A percentile compares a stretch with the other conserved stretches of the same genome.
Evolutionary conservation across 192 early-diverging fungal species (phyloP).

Genomic region (Ambispora gerdemannii): DNA sequence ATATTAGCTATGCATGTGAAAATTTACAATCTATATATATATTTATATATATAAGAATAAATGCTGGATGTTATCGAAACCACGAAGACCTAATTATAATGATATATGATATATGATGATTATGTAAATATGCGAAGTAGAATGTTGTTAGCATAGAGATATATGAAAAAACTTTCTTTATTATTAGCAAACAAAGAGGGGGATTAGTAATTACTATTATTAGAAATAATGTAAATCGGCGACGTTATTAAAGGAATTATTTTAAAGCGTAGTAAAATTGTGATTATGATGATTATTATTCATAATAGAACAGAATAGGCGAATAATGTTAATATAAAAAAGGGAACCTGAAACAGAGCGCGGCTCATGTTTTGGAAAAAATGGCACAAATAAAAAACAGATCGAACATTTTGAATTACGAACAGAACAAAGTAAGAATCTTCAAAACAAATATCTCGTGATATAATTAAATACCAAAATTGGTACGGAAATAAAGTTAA

Average conservation of each 20-base stretch:
- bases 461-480: not conserved
- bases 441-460: not conserved
- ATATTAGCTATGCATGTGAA: not conserved
- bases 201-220: too few species aligned
- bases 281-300: not conserved
- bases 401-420: not conserved
- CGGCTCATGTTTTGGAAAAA: too few species aligned
- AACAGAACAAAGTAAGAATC: not conserved
- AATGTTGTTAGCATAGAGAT: not conserved
- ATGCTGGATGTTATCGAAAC: not conserved
- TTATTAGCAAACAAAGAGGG: not conserved
- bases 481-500: not conserved
- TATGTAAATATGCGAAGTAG: not conserved
- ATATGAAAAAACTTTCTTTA: not conserved
- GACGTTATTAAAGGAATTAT: not conserved
- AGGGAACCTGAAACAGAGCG: not conserved
- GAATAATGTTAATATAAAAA: not conserved
- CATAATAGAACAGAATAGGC: not conserved
- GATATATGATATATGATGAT: too few species aligned
- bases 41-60: not conserved
- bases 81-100: too few species aligned
- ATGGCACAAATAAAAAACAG: not conserved
- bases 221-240: too few species aligned
- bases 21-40: not conserved
- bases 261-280: not conserved